Percentiles rank a stretch among this genome's conserved stretches.
Conservation (phyloP, 2,329 filamentous ascomycete genomes). For the Akanthomyces muscarius region DNA sequence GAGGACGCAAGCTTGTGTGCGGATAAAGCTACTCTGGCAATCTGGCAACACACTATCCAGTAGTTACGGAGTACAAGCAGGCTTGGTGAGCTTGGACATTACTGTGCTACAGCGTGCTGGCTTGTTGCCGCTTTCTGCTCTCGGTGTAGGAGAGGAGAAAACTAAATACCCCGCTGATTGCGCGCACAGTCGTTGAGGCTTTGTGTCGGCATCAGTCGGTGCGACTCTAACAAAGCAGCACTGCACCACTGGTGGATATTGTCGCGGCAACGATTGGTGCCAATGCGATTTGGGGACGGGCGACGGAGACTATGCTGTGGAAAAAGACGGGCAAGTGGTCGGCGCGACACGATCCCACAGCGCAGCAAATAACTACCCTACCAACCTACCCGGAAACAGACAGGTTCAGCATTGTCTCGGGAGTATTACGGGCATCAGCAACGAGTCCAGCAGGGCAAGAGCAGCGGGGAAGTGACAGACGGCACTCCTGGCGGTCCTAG, state of each 20-base stretch:
- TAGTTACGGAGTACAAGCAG: background rate
- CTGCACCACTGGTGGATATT: too few relatives aligned
- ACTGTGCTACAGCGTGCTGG: background rate
- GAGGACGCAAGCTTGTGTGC: background rate
- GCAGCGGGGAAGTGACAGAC: background rate
- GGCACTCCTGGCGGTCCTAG: background rate
- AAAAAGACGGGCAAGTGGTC: too few relatives aligned
- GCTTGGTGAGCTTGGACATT: too few relatives aligned
- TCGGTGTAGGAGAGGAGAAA: background rate
- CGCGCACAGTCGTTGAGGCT: background rate
- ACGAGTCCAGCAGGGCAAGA: too few relatives aligned
- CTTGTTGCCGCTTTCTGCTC: background rate
- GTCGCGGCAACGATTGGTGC: too few relatives aligned
- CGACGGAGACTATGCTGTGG: too few relatives aligned
- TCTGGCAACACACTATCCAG: background rate
- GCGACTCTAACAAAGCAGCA: background rate
- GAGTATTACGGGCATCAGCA: too few relatives aligned
- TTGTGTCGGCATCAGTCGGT: background rate
- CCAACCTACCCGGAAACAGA: too few relatives aligned
- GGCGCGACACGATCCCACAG: too few relatives aligned
- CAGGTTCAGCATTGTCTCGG: too few relatives aligned
- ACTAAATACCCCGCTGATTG: background rate
- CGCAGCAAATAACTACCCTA: too few relatives aligned
- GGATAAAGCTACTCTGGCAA: background rate
- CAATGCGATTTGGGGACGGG: too few relatives aligned